Evolutionary conservation across 768 basidiomycete species (phyloP).

Genomic region (Cyathus striatus): DNA sequence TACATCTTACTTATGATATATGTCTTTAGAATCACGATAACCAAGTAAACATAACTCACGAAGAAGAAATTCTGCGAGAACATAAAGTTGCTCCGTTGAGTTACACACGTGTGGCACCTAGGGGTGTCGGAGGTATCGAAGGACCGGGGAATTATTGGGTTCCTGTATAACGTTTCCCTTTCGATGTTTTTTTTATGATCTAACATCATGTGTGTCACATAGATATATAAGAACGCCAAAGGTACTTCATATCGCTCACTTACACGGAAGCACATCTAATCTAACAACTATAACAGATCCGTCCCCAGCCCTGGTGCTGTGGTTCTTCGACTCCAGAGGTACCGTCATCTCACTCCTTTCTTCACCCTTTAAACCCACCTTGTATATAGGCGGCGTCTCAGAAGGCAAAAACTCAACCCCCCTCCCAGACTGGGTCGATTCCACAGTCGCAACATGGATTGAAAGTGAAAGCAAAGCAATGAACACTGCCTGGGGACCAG

Average conservation of each 20-base stretch:
- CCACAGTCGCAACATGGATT: slow-evolving; percentile 59
- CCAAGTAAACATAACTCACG: slow-evolving; percentile 65
- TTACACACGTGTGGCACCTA: slow-evolving; percentile 58
- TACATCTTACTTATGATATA: neutral
- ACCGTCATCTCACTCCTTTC: slow-evolving; percentile 3
- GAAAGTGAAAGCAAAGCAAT: slow-evolving; percentile 44
- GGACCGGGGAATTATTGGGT: slow-evolving; percentile 79
- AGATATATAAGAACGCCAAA: slow-evolving; percentile 30
- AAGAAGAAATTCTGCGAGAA: slow-evolving; percentile 62
- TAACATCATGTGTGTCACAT: neutral
- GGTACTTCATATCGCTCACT: slow-evolving; percentile 18
- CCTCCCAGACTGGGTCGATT: slow-evolving; percentile 67
- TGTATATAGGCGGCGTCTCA: slow-evolving; percentile 43
- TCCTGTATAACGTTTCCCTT: slow-evolving; percentile 39
- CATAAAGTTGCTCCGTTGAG: slow-evolving; percentile 48
- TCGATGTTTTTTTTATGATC: neutral
- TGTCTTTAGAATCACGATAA: slow-evolving; percentile 67
- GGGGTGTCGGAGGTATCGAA: slow-evolving; percentile 55
- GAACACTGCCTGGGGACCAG: slow-evolving; percentile 55
- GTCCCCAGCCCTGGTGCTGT: slow-evolving; percentile 52
- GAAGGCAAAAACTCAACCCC: slow-evolving; percentile 35
- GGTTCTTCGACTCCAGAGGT: slow-evolving; percentile 81
- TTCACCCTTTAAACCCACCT: neutral
- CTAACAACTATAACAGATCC: slow-evolving; percentile 34
- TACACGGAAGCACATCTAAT: slow-evolving; percentile 1